Conservation (phyloP, 208 protist species). For the Herpetomonas muscarum region DNA sequence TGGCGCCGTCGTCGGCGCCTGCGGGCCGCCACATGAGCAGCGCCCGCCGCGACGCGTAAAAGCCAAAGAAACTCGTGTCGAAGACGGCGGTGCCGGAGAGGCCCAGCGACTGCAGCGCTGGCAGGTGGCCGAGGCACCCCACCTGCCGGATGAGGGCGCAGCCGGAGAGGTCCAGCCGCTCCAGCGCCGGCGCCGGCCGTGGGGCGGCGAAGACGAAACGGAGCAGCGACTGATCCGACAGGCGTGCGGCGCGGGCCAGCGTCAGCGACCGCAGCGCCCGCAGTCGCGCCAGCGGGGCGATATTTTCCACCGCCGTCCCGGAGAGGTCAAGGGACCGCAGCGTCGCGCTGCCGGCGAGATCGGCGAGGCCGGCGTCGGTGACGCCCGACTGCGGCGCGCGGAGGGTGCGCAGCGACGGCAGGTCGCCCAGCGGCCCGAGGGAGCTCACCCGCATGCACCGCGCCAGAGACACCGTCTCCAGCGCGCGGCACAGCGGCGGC, state of each 20-base stretch:
- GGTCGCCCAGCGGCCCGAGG: neutral
- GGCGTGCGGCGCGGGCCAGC: conserved; percentile 10
- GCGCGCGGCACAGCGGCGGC: neutral
- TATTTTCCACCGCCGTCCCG: conserved; percentile 10
- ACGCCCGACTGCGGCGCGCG: neutral
- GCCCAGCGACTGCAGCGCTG: conserved; percentile 12
- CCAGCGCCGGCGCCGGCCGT: neutral
- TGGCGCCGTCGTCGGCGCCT: conserved; percentile 6
- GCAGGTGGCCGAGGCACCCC: conserved; percentile 22
- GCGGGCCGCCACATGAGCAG: neutral
- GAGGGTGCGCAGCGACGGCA: neutral
- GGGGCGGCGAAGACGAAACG: conserved; percentile 17
- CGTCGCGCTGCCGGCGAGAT: conserved; percentile 4
- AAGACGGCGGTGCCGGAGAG: conserved; percentile 10
- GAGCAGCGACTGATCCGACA: conserved; percentile 17
- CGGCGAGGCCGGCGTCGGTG: conserved; percentile 3
- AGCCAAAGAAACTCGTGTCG: conserved; percentile 16
- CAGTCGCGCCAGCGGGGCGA: conserved; percentile 11
- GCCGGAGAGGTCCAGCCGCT: conserved; percentile 7
- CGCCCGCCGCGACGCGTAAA: conserved; percentile 3
- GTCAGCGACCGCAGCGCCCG: conserved; percentile 10
- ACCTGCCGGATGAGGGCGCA: conserved; percentile 18
- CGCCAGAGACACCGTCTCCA: neutral
- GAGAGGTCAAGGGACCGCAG: conserved; percentile 19
- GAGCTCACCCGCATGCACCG: neutral